Conservation (phyloP, 148 eudicot genomes). For the Rhododendron vialii region DNA sequence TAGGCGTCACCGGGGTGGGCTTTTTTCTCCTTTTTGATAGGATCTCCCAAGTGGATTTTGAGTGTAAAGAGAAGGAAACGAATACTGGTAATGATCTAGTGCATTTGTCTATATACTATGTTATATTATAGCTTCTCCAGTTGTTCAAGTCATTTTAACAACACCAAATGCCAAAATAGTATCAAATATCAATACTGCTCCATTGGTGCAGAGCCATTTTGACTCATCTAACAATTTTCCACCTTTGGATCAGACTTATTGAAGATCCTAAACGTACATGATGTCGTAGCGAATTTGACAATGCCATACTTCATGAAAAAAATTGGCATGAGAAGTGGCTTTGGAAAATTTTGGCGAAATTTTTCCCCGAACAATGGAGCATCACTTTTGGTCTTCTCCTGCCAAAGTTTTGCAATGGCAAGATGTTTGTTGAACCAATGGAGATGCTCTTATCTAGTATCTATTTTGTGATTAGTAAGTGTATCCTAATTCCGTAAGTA, state of each 20-base stretch:
- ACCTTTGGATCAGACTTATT: background rate
- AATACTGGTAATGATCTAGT: background rate
- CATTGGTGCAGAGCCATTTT: background rate
- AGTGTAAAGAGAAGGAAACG: background rate
- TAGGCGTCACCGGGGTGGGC: background rate
- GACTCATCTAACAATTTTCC: background rate
- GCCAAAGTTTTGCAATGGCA: background rate
- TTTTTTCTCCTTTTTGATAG: background rate
- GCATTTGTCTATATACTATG: too few species aligned
- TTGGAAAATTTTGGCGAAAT: background rate
- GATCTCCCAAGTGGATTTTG: background rate
- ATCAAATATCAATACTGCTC: background rate
- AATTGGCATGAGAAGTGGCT: background rate
- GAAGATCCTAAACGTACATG: background rate
- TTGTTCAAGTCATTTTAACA: background rate
- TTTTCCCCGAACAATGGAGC: background rate
- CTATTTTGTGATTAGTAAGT: background rate
- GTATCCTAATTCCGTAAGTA: background rate
- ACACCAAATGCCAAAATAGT: background rate
- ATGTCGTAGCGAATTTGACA: background rate
- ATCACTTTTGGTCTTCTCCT: background rate
- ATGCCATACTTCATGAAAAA: too few species aligned
- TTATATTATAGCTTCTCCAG: background rate
- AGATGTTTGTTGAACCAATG: background rate
- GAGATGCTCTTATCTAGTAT: background rate